phyloP scores from a whole-genome alignment of 768 basidiomycete genomes.

The Phaffia tasmanica region DNA sequence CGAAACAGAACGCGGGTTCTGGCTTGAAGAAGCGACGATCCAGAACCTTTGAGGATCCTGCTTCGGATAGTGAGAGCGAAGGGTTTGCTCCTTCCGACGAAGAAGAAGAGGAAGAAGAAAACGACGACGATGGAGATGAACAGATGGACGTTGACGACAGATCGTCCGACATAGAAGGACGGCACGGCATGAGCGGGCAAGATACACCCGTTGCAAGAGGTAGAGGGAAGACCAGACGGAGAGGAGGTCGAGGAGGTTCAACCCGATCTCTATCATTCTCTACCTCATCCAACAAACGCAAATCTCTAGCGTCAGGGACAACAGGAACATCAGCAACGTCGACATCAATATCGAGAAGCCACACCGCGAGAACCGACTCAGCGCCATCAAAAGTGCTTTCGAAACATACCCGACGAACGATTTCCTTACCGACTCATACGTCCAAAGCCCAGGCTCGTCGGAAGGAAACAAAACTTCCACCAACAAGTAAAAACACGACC shows the following conservation, averaged over 20 bases:
- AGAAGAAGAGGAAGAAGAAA: background rate
- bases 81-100: background rate
- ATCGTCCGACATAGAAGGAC: background rate
- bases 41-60: too few relatives aligned
- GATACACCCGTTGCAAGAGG: background rate
- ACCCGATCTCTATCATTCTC: too few relatives aligned
- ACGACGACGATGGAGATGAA: constrained; percentile 7
- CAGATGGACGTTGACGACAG: background rate
- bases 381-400: constrained; percentile 1
- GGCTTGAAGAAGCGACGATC: too few relatives aligned
- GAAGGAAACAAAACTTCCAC: background rate
- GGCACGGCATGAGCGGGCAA: background rate
- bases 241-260: too few relatives aligned
- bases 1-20: too few relatives aligned
- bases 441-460: background rate
- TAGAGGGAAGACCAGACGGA: background rate
- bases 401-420: background rate
- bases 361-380: background rate
- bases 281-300: background rate
- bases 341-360: too few relatives aligned
- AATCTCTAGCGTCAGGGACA: background rate
- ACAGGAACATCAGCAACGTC: too few relatives aligned
- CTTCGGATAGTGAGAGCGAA: too few relatives aligned
- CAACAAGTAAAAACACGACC: background rate
- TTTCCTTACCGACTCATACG: background rate